Conservation (phyloP, 192 early-diverging fungal species). For the Coemansia sp. region DNA sequence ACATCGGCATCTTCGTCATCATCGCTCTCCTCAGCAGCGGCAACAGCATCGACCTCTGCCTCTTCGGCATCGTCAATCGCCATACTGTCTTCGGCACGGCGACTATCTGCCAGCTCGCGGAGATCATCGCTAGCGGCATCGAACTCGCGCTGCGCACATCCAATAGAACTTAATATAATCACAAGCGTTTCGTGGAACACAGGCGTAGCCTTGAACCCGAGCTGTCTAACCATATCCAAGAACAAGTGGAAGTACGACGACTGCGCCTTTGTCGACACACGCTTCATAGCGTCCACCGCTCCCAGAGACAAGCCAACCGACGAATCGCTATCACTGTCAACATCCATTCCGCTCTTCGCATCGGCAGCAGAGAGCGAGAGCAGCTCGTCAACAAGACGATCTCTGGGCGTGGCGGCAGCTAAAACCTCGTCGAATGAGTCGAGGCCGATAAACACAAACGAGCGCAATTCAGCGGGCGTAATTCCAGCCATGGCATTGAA, state of each 20-base stretch:
- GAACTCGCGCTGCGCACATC: conserved; percentile 63
- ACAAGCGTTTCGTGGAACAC: conserved; percentile 72
- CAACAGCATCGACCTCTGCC: conserved; percentile 5
- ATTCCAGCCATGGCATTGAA: conserved; percentile 79
- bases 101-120: conserved; percentile 16
- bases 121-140: conserved; percentile 47
- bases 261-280: conserved; percentile 59
- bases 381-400: conserved; percentile 35
- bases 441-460: conserved; percentile 81
- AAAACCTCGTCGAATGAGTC: conserved; percentile 66
- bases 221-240: conserved; percentile 81
- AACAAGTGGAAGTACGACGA: conserved; percentile 79
- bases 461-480: conserved; percentile 62
- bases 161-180: conserved; percentile 74
- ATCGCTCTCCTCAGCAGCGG: not conserved
- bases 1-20: conserved; percentile 15
- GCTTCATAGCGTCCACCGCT: conserved; percentile 17
- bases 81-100: conserved; percentile 10
- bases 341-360: conserved; percentile 32
- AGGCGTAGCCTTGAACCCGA: conserved; percentile 72
- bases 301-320: not conserved
- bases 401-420: conserved; percentile 34
- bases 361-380: conserved; percentile 38
- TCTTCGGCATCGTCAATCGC: conserved; percentile 17
- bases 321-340: conserved; percentile 13